Base-by-base conservation (phyloP, 768 basidiomycete species). In the Heimioporus sp. region DNA sequence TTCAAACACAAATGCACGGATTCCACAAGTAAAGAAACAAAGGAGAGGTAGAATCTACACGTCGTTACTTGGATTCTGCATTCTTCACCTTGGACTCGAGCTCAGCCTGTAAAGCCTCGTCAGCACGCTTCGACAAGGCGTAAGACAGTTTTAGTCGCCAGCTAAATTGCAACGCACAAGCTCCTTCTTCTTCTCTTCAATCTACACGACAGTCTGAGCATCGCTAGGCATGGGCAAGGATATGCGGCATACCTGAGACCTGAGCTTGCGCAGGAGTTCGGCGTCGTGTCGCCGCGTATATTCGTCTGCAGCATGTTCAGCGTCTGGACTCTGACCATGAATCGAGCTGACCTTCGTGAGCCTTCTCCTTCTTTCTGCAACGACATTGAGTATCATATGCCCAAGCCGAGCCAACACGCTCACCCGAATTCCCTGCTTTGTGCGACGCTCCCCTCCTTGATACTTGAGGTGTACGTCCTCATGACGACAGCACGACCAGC, bases 291-390 rank as follows among this genome's bases (percentile, higher is more conserved):
- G 66, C 49, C 78, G 82, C 43, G 78, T 74, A 56, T 83, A 89
- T 70, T 87, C 78, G 52, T 87, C 87, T 90, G 57, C 34, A 43
- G 19, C 46, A 17, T 17, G 54, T 60, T 15, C 60, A n/a, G 32
- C 47, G 8, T 8, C 19, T 38, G 6, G 5, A 15, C 6, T 11
- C 19, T 31, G 47, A 15, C 21, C n/a, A 20, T 15, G n/a, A 13
- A 11, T 65, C 51, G 20, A 60, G 32, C 53, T 40, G 15, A 76
- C 80, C 76, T 71, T 90, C 87, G 46, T 86, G 79, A 17, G 86
- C 87, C 64, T 79, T 83, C 67, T 89, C 87, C 69, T 81, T 88
- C 69, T 82, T 81, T 61, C 87, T 90, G 66, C n/a, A 21, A 11
- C 20, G 7, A 10, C 13, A 44, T 30, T 64, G 20, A 49, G 28